These are phyloP conservation scores for Populus trichocarpa DNA, from an alignment of 441 rosid genomes.

Conservation along the genomic window DNA sequence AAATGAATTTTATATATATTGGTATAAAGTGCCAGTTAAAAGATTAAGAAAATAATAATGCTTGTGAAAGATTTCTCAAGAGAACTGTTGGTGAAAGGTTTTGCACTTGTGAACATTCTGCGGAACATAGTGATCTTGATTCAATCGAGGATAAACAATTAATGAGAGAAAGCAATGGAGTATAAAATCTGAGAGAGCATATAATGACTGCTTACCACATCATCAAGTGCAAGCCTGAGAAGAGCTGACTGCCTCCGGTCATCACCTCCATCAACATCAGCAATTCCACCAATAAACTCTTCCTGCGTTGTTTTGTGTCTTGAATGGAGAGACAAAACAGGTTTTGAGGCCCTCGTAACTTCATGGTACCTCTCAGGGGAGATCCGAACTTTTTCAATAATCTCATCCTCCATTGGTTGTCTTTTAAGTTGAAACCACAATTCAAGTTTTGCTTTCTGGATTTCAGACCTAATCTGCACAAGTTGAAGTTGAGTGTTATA, in stretches of 20 bases:
- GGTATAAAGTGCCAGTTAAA: not conserved
- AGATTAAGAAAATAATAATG: not conserved
- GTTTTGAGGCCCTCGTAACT: conserved; percentile 67
- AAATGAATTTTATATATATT: no score
- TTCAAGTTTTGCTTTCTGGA: conserved; percentile 64
- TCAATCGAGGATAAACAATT: not conserved
- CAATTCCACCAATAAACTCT: conserved; percentile 67
- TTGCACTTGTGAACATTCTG: not conserved
- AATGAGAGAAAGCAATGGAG: not conserved
- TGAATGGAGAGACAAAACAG: conserved; percentile 69
- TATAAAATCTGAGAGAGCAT: not conserved
- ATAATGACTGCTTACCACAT: conserved; percentile 49
- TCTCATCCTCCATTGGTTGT: conserved; percentile 66
- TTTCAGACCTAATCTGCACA: conserved; percentile 68
- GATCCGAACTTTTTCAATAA: conserved; percentile 53
- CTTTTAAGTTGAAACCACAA: conserved; percentile 58
- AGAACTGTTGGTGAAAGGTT: not conserved
- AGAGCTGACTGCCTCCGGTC: conserved; percentile 63
- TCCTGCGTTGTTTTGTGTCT: conserved; percentile 69
- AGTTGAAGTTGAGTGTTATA: not conserved
- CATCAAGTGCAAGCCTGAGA: conserved; percentile 93
- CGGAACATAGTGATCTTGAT: not conserved
- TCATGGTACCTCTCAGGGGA: conserved; percentile 75
- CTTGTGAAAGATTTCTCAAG: not conserved
- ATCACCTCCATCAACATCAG: conserved; percentile 68